Evolutionary conservation across 2,329 filamentous ascomycete species (phyloP), one percentile per base, ranked within the genome.

Genomic region (Volutella citrinella): DNA sequence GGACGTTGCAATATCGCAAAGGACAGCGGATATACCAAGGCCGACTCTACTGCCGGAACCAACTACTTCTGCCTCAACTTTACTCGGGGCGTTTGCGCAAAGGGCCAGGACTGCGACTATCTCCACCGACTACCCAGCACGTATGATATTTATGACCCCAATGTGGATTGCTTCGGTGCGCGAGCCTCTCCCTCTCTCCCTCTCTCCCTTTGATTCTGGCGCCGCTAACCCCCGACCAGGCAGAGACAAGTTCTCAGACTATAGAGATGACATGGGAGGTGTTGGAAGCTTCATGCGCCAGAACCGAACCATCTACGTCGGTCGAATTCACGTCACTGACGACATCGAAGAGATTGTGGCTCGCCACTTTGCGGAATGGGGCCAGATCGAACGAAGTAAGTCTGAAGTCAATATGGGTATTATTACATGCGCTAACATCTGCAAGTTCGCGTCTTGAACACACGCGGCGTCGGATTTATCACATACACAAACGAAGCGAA

Each of bases 341-440:
- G 91, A 97, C 56, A 96, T 97, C 43, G 91, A 98, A 59, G 93
- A 98, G 64, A 79, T 97, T 21, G 91, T 97, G 6, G 83, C 91
- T 19, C 76, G 94, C 11, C 93, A 98, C 64, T 96, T 97, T 58
- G 84, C 88, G 16, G 93, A 98, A 74, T 98, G 90, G 90, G 93
- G 93, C 1, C 85, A 90, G 53, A 71, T 98, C 30, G 91, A 97
- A 60, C 78, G 93, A 27, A 82, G 65, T 69, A 57, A 47, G 65
- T 57, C 25, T n/a, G n/a, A n/a, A n/a, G n/a, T n/a, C n/a, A n/a
- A n/a, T n/a, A n/a, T n/a, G n/a, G n/a, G n/a, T n/a, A n/a, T n/a
- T n/a, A n/a, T n/a, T n/a, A n/a, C n/a, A n/a, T n/a, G n/a, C n/a
- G n/a, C n/a, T n/a, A n/a, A n/a, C n/a, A n/a, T n/a, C n/a, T n/a